phyloP scores from a whole-genome alignment of 139 green algal species.

The Closterium sp. region DNA sequence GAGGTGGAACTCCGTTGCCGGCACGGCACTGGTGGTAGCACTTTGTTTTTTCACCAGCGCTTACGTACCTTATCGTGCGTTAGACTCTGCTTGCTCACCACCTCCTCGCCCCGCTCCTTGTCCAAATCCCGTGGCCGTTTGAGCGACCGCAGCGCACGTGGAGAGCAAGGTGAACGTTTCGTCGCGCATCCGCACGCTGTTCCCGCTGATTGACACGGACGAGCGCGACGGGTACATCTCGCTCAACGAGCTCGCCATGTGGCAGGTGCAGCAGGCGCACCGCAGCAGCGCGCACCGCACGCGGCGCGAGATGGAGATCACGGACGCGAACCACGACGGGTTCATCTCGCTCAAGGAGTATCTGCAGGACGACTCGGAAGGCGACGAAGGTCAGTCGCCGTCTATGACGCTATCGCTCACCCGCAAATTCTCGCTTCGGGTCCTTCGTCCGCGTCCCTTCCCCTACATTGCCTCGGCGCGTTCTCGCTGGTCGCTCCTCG shows the following conservation, averaged over 20 bases:
- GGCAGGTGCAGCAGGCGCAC: conserved; percentile 31
- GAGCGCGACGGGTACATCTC: conserved; percentile 7
- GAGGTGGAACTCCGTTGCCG: too few species aligned
- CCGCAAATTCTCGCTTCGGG: background rate
- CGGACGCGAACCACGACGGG: conserved; percentile 16
- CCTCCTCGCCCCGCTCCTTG: background rate
- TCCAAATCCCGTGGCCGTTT: background rate
- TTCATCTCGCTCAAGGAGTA: conserved; percentile 34
- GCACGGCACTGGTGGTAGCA: too few species aligned
- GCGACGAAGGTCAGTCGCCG: conserved; percentile 21
- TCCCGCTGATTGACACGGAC: conserved; percentile 29
- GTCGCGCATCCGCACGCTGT: conserved; percentile 22
- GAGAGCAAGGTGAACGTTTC: conserved; percentile 30
- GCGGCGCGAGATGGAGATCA: conserved; percentile 26
- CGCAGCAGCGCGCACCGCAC: conserved; percentile 22
- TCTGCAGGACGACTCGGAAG: conserved; percentile 13
- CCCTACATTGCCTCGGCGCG: too few species aligned
- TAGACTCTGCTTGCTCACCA: background rate
- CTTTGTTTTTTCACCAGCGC: too few species aligned
- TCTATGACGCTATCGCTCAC: background rate
- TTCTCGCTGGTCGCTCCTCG: too few species aligned
- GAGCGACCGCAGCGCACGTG: background rate
- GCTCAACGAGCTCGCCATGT: conserved; percentile 23
- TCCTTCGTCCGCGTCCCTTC: background rate
- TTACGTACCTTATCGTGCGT: too few species aligned